These are phyloP conservation scores for Ocimum tenuiflorum DNA, from an alignment of 257 asterid genomes.

Conservation along the genomic window DNA sequence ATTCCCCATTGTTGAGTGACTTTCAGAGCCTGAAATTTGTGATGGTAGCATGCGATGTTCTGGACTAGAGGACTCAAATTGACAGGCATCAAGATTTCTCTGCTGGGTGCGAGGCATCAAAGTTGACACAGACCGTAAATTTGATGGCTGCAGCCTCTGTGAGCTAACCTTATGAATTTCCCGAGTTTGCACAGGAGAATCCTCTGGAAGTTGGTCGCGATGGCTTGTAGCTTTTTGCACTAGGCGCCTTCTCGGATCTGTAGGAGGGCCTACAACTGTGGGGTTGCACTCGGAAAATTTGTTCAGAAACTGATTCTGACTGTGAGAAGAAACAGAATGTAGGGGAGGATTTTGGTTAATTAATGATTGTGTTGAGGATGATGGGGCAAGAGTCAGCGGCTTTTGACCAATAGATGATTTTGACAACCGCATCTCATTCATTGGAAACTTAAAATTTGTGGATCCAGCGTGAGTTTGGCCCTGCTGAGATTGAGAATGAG, in stretches of 20 bases:
- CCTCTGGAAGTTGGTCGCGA: slow-evolving; percentile 32
- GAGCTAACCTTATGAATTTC: slow-evolving; percentile 29
- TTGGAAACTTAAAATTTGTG: slow-evolving; percentile 29
- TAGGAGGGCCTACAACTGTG: slow-evolving; percentile 34
- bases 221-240: slow-evolving; percentile 28
- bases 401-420: slow-evolving; percentile 32
- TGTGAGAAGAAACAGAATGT: slow-evolving; percentile 30
- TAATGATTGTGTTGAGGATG: slow-evolving; percentile 35
- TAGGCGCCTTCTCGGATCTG: slow-evolving; percentile 56
- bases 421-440: slow-evolving; percentile 26
- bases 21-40: slow-evolving; percentile 33
- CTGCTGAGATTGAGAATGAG: slow-evolving; percentile 33
- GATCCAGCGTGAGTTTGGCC: slow-evolving; percentile 35
- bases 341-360: slow-evolving; percentile 42
- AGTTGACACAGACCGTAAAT: slow-evolving; percentile 29
- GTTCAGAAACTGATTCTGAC: slow-evolving; percentile 27
- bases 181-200: slow-evolving; percentile 29
- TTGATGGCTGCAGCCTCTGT: slow-evolving; percentile 30
- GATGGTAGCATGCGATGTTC: slow-evolving; percentile 15
- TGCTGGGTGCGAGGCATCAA: slow-evolving; percentile 29
- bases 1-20: slow-evolving; percentile 25
- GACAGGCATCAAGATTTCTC: slow-evolving; percentile 33
- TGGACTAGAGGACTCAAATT: slow-evolving; percentile 19
- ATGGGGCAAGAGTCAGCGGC: slow-evolving; percentile 30
- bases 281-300: slow-evolving; percentile 39